Evolutionary conservation across 441 rosid genomes (phyloP), one percentile per base, ranked within the genome.

Genomic region (Pelargonium exstipulatum): DNA sequence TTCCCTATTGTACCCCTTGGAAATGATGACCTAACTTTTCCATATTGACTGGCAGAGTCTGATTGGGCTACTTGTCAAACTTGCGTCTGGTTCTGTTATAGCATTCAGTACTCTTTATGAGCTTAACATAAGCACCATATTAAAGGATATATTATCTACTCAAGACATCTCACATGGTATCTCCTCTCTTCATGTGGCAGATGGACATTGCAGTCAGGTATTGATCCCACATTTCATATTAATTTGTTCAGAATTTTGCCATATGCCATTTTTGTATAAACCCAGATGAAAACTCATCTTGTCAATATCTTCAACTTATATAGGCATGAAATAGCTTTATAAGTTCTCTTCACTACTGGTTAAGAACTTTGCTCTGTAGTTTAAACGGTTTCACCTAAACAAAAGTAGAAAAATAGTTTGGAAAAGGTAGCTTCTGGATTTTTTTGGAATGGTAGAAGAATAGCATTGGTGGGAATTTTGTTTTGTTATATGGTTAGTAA

Each of bases 21-120:
- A 40, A 68, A 37, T 42, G 66, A 68, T 63, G 20, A 63, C 48
- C 14, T 75, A 37, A 46, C 73, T 35, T 46, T 72, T 69, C 64
- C 67, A 63, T 74, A 79, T 78, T 84, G 69, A 60, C 75, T 80
- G 77, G 42, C 92, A 95, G 99, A 97, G 87, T 60, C 73, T 95
- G 82, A 88, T 95, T 75, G 92, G 97, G 71, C 77, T 92, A 80
- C 97, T 95, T 76, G 89, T 80, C 74, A 92, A 87, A 79, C 89
- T 92, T 58, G 80, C 88, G 74, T 83, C 87, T 71, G 92, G 95
- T 76, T 92, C 98, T 69, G 35, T 78, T 73, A 78, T 82, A 72
- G 97, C 95, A 77, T 95, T 95, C 78, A 88, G 74, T 80, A 80
- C 81, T 55, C 83, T 95, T 5, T 84, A 92, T 75, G 98, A 92